Base-by-base conservation (phyloP, 176 grass and related monocot genomes). In the Bonia amplexicaulis region DNA sequence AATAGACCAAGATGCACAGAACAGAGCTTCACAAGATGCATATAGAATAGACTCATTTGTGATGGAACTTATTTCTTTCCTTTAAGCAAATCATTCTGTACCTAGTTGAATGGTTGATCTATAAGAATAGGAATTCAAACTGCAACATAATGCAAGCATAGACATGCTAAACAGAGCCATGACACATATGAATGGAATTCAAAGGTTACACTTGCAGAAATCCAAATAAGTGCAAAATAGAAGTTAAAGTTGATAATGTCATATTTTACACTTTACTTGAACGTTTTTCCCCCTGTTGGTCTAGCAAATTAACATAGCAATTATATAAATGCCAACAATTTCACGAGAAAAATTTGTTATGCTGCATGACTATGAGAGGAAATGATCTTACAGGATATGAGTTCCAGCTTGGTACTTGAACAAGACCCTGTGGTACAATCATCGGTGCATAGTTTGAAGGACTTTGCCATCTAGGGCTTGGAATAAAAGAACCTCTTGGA, bases 371-470 rank as follows among this genome's bases (percentile, higher is more conserved):
- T 41, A 54, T 63, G 65, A 81, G 52, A 90, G 22, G 19, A 84
- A 74, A 80, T 59, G 49, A 76, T 87, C 89, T 97, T 90, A 99
- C 93, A 63, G 86, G 57, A 83, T 92, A 94, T 81, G 97, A 86
- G 77, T 92, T 99, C 93, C 97, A 99, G 90, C 77, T 89, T 44
- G 91, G 90, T 66, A 99, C 87, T 91, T 93, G 97, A 82, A 96
- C 90, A 85, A 99, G 79, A 54, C 97, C 94, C 71, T 96, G 97
- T 35, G 92, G 97, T 84, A 96, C 76, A 92, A 99, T 91, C 83
- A 99, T 63, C 19, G 91, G 93, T 66, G 90, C 84, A 91, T 96
- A 96, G 72, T 91, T 96, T 85, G 97, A 99, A 89, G 91, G 90
- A 90, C 85, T 88, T 84, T 92, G 95, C 95, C 95, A 98, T 85